Evolutionary conservation across 129 eudicot species (phyloP), one percentile per base, ranked within the genome.

Genomic region (Chrysanthemum lavandulifolium): DNA sequence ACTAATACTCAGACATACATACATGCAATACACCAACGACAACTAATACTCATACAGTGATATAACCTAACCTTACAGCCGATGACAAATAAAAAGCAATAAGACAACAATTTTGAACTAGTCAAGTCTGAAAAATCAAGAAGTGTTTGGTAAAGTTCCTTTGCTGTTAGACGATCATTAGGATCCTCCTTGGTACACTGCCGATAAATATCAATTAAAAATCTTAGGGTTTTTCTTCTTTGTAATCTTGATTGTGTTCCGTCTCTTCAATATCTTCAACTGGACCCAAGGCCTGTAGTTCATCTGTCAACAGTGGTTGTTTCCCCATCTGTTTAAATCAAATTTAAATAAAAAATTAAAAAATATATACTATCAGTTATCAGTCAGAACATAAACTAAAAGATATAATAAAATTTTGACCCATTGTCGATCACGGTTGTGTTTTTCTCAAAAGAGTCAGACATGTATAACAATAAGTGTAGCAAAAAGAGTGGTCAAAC

Each of bases 81-180:
- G 33, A 58, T 1, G 53, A 33, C 43, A 33, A 33, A 33, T 33
- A 33, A 33, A 33, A 33, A 61, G 16, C 68, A 49, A 73, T 40
- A 59, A 61, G 21, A 29, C 68, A 56, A 79, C 49, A 67, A 62
- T 58, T 76, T 23, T 19, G 15, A 15, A 40, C 62, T 66, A 23
- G 71, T 11, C 3, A 84, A 79, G 55, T 77, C 80, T 67, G 85
- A 81, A 21, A 79, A 81, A 23, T 79, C 73, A 67, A 50, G 52
- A 77, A 92, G 73, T 65, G 70, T 70, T 29, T 82, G 59, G 58
- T 89, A 85, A 47, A 93, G 85, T 29, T 79, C 61, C 45, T 76
- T 80, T 9, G 98, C 95, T 18, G 95, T 77, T 18, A 95, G 98
- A 13, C 98, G 95, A 71, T 87, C 87, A 19, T 65, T 54, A 40